Base-by-base conservation (phyloP, 805 yeast genomes). In the Teunomyces barrocoloradensis region DNA sequence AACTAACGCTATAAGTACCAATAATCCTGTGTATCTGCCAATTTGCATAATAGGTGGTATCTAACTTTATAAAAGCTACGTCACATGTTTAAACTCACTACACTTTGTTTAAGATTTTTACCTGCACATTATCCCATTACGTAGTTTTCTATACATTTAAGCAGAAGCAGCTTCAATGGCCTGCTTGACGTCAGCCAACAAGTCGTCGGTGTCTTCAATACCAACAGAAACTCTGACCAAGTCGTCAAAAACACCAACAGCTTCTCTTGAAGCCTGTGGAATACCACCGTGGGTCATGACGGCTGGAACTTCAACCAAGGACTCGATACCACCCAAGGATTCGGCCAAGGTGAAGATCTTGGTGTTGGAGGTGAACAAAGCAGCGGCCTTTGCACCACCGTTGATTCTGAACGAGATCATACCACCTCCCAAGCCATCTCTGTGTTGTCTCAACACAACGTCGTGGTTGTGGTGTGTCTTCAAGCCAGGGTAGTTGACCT, bases 261-360 rank as follows among this genome's bases (percentile, higher is more conserved):
- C 79, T 69, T 85, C 92, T 71, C 96, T 82, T 59, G 81, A 84
- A 45, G 74, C 87, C 64, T 76, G 74, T 61, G 94, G 89, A 66
- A 88, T 88, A 64, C 96, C 96, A 47, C 92, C 94, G 60, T 88
- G 96, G 58, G 96, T 88, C 96, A 88, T 88, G 48, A 82, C 81
- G 41, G 96, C 94, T 36, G 96, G 96, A 42, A 89, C 91, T 70
- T 89, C 96, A 54, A 87, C 71, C 60, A 88, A 75, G 6, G 91
- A 84, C 73, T 89, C 96, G 53, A 89, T 84, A 57, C 96, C 96
- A 56, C 96, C 96, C 52, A 89, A 78, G 17, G 96, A 87, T 73
- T 89, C 96, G 48, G 96, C 96, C 61, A 89, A 75, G 17, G 94
- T 84, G 77, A 89, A 89, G 51, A 87, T 64, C 71, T 84, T 80